Evolutionary conservation across 73 alveolate species (phyloP), one percentile per base, ranked within the genome.

Genomic region (Paramecium sonneborni): DNA sequence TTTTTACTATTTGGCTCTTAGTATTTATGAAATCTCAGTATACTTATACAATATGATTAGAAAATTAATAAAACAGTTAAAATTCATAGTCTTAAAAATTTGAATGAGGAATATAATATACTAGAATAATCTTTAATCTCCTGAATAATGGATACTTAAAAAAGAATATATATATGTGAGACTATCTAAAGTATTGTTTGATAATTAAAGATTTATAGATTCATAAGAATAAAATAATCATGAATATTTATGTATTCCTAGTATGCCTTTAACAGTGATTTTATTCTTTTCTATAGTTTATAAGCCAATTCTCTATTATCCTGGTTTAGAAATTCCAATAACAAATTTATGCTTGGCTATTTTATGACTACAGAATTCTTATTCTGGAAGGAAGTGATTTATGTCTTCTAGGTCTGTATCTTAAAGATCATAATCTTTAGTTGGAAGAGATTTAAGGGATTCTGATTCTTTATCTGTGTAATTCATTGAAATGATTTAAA

Each of bases 261-360:
- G 46, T n/a, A 20, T 24, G 5, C 90, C 90, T 30, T 41, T 79
- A 12, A 79, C 18, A 39, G 90, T 43, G 32, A 79, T 23, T 79
- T 79, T 79, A 79, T 34, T 79, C 30, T 79, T 79, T n/a, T 79
- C 7, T 20, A 79, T 20, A 11, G 90, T 79, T 46, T 44, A 8
- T 21, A 79, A 34, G 20, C 90, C 90, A 3, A 79, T 46, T 23
- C 90, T 38, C 26, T 12, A 5, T 46, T 43, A 20, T 14, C 90
- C 90, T 38, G 90, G 90, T 79, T 79, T 79, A 24, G 55, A 30
- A 2, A 79, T 46, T 20, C 90, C 41, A 20, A 52, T 79, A 1
- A 79, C 90, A 28, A 79, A 79, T 18, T n/a, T 70, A 35, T 70
- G 55, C 9, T 37, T 74, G 0, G 34, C 56, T 12, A 62, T 62